Evolutionary conservation across 1,139 yeast genomes (phyloP).

Genomic region (Pichia sp.): DNA sequence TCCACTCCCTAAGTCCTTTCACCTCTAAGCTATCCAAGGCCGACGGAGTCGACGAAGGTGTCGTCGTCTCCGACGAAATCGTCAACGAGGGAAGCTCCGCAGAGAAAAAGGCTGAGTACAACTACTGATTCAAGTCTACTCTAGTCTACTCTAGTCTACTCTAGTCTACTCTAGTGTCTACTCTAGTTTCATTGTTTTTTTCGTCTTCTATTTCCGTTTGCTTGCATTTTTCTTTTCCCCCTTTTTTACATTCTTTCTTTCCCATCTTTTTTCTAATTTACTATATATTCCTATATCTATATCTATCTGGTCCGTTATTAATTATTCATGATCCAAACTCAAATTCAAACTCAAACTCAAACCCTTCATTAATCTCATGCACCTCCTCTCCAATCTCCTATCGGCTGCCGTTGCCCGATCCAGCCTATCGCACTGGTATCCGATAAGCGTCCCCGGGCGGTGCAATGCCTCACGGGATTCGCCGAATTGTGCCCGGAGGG

Average conservation of each 20-base stretch:
- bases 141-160: too few species aligned
- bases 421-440: not conserved
- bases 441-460: not conserved
- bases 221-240: not conserved
- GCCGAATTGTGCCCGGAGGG: not conserved
- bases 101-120: conserved; percentile 20
- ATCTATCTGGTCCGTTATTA: not conserved
- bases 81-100: conserved; percentile 20
- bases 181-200: not conserved
- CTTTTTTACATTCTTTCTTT: not conserved
- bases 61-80: conserved; percentile 17
- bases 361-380: not conserved
- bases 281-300: not conserved
- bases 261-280: not conserved
- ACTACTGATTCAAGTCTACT: not conserved
- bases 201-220: not conserved
- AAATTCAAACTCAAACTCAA: too few species aligned
- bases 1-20: conserved; percentile 16
- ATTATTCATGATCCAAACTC: not conserved
- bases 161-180: not conserved
- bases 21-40: conserved; percentile 11
- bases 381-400: not conserved
- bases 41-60: conserved; percentile 13
- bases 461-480: not conserved
- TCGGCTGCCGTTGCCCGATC: not conserved